These are phyloP conservation scores for Alloteropsis angusta DNA, from an alignment of 202 grass and related monocot species.

Conservation along the genomic window DNA sequence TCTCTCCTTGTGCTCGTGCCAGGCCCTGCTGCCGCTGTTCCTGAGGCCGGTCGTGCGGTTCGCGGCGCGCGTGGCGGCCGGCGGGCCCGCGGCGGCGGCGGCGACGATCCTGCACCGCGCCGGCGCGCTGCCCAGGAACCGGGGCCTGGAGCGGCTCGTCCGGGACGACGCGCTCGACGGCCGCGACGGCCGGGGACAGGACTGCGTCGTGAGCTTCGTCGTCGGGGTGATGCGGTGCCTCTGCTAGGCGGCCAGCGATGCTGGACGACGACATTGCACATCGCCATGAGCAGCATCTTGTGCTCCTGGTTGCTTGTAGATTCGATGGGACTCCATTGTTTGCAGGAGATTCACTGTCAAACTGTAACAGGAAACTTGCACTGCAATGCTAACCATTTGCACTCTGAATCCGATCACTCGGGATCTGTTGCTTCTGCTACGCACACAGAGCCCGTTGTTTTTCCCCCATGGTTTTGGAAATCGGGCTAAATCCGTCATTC, in stretches of 20 bases:
- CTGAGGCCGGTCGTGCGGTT: slow-evolving; percentile 28
- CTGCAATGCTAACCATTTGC: not conserved
- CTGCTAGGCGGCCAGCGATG: not conserved
- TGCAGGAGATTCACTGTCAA: not conserved
- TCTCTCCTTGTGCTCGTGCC: not conserved
- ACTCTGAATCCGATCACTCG: not conserved
- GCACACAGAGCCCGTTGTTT: not conserved
- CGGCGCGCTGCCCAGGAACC: slow-evolving; percentile 56
- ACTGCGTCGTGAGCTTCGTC: slow-evolving; percentile 41
- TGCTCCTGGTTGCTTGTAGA: not conserved
- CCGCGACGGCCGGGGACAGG: not conserved
- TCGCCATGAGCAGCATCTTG: not conserved
- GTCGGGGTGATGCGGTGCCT: slow-evolving; percentile 37
- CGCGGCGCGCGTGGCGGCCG: slow-evolving; percentile 19
- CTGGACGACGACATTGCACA: not conserved
- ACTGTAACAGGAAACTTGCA: not conserved
- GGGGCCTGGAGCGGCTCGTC: slow-evolving; percentile 42
- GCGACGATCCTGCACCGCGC: slow-evolving; percentile 47
- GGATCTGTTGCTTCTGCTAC: not conserved
- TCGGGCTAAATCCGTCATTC: not conserved
- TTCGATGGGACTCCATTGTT: not conserved
- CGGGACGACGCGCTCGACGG: slow-evolving; percentile 20
- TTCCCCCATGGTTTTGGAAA: not conserved
- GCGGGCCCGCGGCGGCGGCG: slow-evolving; percentile 13
- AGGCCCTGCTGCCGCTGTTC: slow-evolving; percentile 46